Evolutionary conservation across 208 protist genomes (phyloP), one percentile per base, ranked within the genome.

Genomic region (Jaenimonas drosophilae): DNA sequence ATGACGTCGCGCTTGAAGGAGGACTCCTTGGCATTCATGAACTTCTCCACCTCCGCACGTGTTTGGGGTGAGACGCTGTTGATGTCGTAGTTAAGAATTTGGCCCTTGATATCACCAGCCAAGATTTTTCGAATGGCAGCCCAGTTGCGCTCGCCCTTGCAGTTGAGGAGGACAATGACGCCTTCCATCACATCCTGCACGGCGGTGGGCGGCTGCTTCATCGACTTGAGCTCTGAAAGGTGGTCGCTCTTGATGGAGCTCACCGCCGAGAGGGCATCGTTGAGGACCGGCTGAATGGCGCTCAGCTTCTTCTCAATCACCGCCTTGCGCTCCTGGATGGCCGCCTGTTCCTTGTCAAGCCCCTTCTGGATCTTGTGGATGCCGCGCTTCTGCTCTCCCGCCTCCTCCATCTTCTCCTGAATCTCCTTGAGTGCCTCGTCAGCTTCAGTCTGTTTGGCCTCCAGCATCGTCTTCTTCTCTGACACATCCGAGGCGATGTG

Each of bases 31-130:
- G 54, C 50, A 5, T 58, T 39, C 14, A 99, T 67, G 49, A 98
- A 91, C 54, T 75, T 69, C 36, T 92, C 67, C 11, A 98, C 91
- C 45, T 88, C 70, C 1, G 37, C 44, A 9, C 91, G 77, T 5
- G 81, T 63, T 16, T 62, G 49, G 24, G 52, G 46, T 25, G 59
- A 76, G 38, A 98, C 76, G 36, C 76, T 81, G 41, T 88, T 52
- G 32, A 96, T 78, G 59, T 98, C 92, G 64, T 97, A 98, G 59
- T 95, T 89, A 17, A 99, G 52, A 62, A 99, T 98, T 47, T 96
- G 74, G 5, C 90, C 68, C 46, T 96, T 97, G 55, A 98, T 96
- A 23, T 83, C 74, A 20, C 88, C 74, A 12, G 73, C 76, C 17
- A 99, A 70, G 25, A 98, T 88, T 37, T 94, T 92, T 58, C 97